A percentile compares a stretch with the other conserved stretches of the same genome.
These are phyloP conservation scores for Mucor racemosus DNA, from an alignment of 371 early-diverging fungal species.

Conservation along the genomic window DNA sequence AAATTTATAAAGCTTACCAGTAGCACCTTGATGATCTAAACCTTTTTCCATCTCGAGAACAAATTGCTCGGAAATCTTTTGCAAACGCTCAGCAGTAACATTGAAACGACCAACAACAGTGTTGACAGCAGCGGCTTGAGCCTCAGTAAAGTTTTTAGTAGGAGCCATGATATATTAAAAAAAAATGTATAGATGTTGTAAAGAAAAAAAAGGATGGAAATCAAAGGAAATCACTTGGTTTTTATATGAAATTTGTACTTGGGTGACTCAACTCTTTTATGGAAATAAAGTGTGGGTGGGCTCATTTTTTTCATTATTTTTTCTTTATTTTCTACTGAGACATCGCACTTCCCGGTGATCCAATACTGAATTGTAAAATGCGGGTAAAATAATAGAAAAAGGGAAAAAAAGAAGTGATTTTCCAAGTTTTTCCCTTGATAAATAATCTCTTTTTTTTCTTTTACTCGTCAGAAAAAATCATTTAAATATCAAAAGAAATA, in stretches of 20 bases:
- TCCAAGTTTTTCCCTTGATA: constrained; percentile 19
- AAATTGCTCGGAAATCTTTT: constrained; percentile 67
- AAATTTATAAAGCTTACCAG: constrained; percentile 27
- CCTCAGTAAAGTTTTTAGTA: constrained; percentile 25
- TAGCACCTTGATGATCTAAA: constrained; percentile 62
- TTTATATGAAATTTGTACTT: neutral
- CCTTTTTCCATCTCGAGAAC: constrained; percentile 78
- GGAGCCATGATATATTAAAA: constrained; percentile 14
- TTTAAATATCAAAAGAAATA: no score
- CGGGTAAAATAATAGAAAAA: constrained; percentile 13
- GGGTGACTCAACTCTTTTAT: neutral
- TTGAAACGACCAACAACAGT: constrained; percentile 60
- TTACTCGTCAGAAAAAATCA: neutral
- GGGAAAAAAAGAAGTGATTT: constrained; percentile 1
- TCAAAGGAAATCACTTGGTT: neutral
- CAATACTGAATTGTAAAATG: constrained; percentile 13
- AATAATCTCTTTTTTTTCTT: neutral
- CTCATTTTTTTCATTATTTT: constrained; percentile 5
- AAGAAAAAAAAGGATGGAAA: constrained; percentile 7
- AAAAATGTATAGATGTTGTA: neutral
- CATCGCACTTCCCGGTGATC: constrained; percentile 10
- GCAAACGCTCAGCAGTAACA: constrained; percentile 56
- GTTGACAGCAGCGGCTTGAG: constrained; percentile 44
- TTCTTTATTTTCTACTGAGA: constrained; percentile 1
- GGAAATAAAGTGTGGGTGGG: constrained; percentile 8